Conservation (phyloP, 1,284 basidiomycete genomes). For the Tilletiaria anomala region DNA sequence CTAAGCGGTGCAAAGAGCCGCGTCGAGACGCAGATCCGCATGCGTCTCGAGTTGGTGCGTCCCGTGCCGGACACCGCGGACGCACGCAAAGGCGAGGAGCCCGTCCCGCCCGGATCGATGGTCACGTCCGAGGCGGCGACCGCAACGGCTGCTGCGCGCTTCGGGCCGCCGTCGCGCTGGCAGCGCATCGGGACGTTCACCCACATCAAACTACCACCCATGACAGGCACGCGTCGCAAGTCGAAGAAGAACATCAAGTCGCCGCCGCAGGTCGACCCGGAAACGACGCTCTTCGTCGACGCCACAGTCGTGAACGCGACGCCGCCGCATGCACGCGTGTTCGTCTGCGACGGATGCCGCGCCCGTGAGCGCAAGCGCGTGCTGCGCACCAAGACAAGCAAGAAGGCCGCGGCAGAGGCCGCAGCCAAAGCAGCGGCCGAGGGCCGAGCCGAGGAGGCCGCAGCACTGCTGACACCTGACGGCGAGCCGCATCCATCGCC, state of each 20-base stretch:
- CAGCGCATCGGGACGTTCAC: conserved; percentile 35
- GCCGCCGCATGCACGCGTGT: conserved; percentile 54
- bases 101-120: conserved; percentile 7
- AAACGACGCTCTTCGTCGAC: conserved; percentile 37
- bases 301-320: conserved; percentile 48
- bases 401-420: conserved; percentile 1
- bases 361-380: conserved; percentile 46
- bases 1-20: conserved; percentile 74
- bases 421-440: conserved; percentile 1
- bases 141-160: conserved; percentile 10
- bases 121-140: too few species aligned
- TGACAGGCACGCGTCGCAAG: conserved; percentile 44
- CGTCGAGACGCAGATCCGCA: conserved; percentile 59
- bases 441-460: too few species aligned
- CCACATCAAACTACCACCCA: conserved; percentile 37
- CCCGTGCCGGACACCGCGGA: conserved; percentile 46
- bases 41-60: conserved; percentile 33
- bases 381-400: conserved; percentile 23
- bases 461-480: too few species aligned
- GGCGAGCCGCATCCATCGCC: conserved; percentile 11
- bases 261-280: conserved; percentile 29
- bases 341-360: conserved; percentile 54
- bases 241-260: conserved; percentile 52
- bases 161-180: conserved; percentile 11
- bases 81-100: too few species aligned